These are phyloP conservation scores for Paraphaeosphaeria sporulosa DNA, from an alignment of 2,329 filamentous ascomycete genomes.

Conservation along the genomic window DNA sequence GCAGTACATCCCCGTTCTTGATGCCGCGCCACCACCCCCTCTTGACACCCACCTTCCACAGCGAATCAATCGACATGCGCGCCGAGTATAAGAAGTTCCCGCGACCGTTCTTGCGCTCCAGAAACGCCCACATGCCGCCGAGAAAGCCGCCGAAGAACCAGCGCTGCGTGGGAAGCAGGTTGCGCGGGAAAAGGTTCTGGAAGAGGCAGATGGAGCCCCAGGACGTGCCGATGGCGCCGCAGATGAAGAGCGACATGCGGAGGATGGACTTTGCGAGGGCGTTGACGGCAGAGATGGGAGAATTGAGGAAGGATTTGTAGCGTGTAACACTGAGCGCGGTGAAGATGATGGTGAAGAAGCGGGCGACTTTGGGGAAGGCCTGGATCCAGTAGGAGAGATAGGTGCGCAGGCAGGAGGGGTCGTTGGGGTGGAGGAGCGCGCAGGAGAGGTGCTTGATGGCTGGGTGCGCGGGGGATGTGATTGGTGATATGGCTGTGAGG, in stretches of 20 bases:
- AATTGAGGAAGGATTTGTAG: constrained; percentile 72
- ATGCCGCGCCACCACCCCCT: constrained; percentile 85
- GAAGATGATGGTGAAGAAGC: constrained; percentile 79
- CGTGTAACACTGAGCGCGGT: constrained; percentile 73
- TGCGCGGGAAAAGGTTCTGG: constrained; percentile 77
- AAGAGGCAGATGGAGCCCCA: constrained; percentile 94
- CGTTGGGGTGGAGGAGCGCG: constrained; percentile 84
- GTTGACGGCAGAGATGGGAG: constrained; percentile 73
- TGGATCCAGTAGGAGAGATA: constrained; percentile 88
- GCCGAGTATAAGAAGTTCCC: constrained; percentile 80
- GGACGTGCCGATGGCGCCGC: constrained; percentile 81
- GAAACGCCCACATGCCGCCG: constrained; percentile 83
- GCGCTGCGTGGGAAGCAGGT: constrained; percentile 78
- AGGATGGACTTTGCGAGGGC: constrained; percentile 73
- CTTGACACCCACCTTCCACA: constrained; percentile 96
- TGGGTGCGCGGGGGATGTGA: constrained; percentile 86
- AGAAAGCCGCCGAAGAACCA: constrained; percentile 90
- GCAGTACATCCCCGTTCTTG: constrained; percentile 80
- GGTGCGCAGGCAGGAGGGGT: constrained; percentile 87
- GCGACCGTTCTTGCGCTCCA: constrained; percentile 67
- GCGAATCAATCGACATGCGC: constrained; percentile 77
- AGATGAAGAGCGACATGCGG: constrained; percentile 77
- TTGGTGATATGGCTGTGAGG: constrained; percentile 74
- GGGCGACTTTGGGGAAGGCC: constrained; percentile 79
- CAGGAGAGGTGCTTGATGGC: constrained; percentile 86